A percentile compares a stretch with the other conserved stretches of the same genome.
Evolutionary conservation across 305 asterid species (phyloP).

Genomic region (Plantago rigida): DNA sequence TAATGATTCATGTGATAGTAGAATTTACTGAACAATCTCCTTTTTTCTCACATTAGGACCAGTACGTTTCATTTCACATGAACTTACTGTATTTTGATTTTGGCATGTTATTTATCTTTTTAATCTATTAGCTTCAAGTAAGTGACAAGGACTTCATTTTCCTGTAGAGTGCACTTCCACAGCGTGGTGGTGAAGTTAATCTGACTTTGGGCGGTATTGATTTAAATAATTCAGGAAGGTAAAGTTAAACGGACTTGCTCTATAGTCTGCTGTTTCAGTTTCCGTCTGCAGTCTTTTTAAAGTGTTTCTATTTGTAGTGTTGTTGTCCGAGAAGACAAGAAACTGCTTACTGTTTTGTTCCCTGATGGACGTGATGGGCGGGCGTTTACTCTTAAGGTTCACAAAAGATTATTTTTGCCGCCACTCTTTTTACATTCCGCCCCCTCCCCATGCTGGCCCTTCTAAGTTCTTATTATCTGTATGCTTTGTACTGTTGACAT

Average conservation of each 20-base stretch:
- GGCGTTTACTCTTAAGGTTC: slow-evolving; percentile 95
- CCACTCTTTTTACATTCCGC: background rate
- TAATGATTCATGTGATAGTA: background rate
- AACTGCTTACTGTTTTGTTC: slow-evolving; percentile 80
- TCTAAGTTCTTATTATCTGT: background rate
- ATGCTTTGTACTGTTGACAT: slow-evolving; percentile 3
- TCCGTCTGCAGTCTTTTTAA: slow-evolving; percentile 23
- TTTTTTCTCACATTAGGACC: background rate
- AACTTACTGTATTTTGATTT: slow-evolving; percentile 17
- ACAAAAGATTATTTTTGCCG: slow-evolving; percentile 12
- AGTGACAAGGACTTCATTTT: slow-evolving; percentile 23
- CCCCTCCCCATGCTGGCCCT: too few species aligned
- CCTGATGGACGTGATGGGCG: slow-evolving; percentile 99
- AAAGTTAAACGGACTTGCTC: slow-evolving; percentile 15
- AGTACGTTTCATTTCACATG: slow-evolving; percentile 6
- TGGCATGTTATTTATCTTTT: slow-evolving; percentile 7
- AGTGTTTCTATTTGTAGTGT: slow-evolving; percentile 48
- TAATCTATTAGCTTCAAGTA: background rate
- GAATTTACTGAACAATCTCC: slow-evolving; percentile 6
- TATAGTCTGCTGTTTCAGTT: slow-evolving; percentile 8
- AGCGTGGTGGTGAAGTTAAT: slow-evolving; percentile 95
- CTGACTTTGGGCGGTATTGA: slow-evolving; percentile 93
- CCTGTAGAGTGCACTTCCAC: slow-evolving; percentile 82
- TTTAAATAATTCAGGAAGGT: slow-evolving; percentile 97
- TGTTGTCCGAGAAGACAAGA: slow-evolving; percentile 97